Percentiles rank a stretch among this genome's conserved stretches.
Conservation (phyloP, 495 filamentous ascomycete genomes). For the Cryomyces minteri region DNA sequence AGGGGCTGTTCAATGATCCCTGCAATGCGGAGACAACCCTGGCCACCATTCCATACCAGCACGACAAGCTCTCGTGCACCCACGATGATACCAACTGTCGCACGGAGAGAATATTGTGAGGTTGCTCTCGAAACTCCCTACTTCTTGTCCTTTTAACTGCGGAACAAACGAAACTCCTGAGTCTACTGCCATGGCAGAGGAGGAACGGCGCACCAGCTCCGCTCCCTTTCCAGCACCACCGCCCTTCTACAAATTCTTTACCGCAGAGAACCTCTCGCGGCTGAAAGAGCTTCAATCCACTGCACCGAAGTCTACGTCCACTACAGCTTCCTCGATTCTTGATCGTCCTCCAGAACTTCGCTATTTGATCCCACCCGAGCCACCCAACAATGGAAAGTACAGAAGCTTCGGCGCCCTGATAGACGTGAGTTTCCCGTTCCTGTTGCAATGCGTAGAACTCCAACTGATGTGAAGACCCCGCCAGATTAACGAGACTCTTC, state of each 20-base stretch:
- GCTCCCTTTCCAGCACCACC: slow-evolving; percentile 68
- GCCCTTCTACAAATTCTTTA: slow-evolving; percentile 82
- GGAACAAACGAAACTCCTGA: neutral
- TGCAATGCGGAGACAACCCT: no score
- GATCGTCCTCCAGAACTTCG: slow-evolving; percentile 52
- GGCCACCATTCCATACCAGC: no score
- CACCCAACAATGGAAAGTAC: slow-evolving; percentile 53
- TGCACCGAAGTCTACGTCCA: slow-evolving; percentile 7
- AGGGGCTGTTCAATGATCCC: no score
- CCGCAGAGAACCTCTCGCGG: slow-evolving; percentile 49
- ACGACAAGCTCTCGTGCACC: no score
- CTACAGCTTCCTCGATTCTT: slow-evolving; percentile 18
- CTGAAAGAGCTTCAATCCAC: slow-evolving; percentile 34
- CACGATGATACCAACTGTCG: no score
- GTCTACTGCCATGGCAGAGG: slow-evolving; percentile 28
- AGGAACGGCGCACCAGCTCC: slow-evolving; percentile 26
- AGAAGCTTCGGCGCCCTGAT: slow-evolving; percentile 53
- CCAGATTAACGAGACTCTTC: slow-evolving; percentile 43
- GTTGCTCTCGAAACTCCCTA: no score
- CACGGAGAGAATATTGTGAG: no score
- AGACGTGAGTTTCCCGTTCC: slow-evolving; percentile 27
- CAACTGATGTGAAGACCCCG: slow-evolving; percentile 3
- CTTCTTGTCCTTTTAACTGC: no score
- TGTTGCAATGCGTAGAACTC: neutral
- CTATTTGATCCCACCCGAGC: slow-evolving; percentile 60